Percentiles rank a stretch among this genome's conserved stretches.
Conservation (phyloP, 108 stramenopile species). For the Mayamaea pseudoterrestris region DNA sequence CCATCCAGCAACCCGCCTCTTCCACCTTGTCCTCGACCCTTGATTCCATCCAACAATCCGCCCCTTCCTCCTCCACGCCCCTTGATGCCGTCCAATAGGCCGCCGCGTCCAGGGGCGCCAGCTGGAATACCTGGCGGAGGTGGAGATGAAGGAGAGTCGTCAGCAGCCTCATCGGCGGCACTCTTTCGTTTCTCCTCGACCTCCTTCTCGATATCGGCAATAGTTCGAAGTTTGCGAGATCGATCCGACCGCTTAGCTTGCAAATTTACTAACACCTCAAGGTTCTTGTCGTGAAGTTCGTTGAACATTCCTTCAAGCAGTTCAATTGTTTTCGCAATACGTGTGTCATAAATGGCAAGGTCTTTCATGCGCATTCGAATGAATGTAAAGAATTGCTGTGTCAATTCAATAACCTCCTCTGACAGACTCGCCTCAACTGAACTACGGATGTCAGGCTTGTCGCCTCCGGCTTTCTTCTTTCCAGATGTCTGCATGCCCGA, state of each 20-base stretch:
- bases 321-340: slow-evolving; percentile 30
- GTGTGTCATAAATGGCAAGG: slow-evolving; percentile 17
- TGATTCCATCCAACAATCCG: slow-evolving; percentile 4
- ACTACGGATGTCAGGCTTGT: slow-evolving; percentile 30
- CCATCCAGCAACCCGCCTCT: slow-evolving; percentile 15
- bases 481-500: slow-evolving; percentile 51
- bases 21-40: slow-evolving; percentile 7
- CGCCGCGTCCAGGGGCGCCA: slow-evolving; percentile 14
- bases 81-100: slow-evolving; percentile 2
- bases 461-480: slow-evolving; percentile 31
- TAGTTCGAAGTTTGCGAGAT: slow-evolving; percentile 26
- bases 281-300: slow-evolving; percentile 29
- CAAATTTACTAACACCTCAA: slow-evolving; percentile 18
- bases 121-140: neutral
- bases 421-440: slow-evolving; percentile 26
- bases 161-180: slow-evolving; percentile 11
- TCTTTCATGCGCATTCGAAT: slow-evolving; percentile 26
- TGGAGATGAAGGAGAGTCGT: slow-evolving; percentile 2
- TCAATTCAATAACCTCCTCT: slow-evolving; percentile 23
- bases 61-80: slow-evolving; percentile 12
- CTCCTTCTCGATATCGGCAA: slow-evolving; percentile 21
- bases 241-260: slow-evolving; percentile 15
- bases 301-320: slow-evolving; percentile 17
- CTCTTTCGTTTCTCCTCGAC: slow-evolving; percentile 24
- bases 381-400: slow-evolving; percentile 20